A percentile compares a stretch with the other conserved stretches of the same genome.
Evolutionary conservation across 345 rosid species (phyloP).

Genomic region (Firmiana major): DNA sequence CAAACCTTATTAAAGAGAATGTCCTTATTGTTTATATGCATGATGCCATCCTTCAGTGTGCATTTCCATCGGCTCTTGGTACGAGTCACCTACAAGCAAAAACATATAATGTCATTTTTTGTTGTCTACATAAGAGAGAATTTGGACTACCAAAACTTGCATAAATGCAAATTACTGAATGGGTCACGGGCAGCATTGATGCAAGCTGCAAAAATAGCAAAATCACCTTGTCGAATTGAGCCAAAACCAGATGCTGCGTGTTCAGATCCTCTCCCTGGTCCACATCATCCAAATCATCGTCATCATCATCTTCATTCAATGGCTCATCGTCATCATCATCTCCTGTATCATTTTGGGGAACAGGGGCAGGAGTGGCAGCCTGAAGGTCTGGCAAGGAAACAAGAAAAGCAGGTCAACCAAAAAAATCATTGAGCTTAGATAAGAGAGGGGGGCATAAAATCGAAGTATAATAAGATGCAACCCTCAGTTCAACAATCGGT

Average conservation of each 20-base stretch:
- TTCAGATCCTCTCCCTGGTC: conserved; percentile 88
- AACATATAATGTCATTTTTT: not conserved
- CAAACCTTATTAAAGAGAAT: conserved; percentile 89
- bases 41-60: conserved; percentile 88
- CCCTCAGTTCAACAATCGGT: not conserved
- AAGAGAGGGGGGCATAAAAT: not conserved
- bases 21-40: conserved; percentile 95
- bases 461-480: not conserved
- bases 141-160: not conserved
- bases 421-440: not conserved
- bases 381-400: conserved; percentile 52
- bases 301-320: conserved; percentile 86
- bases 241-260: conserved; percentile 92
- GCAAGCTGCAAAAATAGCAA: not conserved
- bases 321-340: conserved; percentile 89
- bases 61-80: conserved; percentile 98
- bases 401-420: conserved; percentile 6
- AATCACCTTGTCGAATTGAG: conserved; percentile 93
- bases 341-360: conserved; percentile 41
- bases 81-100: conserved; percentile 67
- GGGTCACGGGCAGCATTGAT: not conserved
- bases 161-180: not conserved
- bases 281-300: conserved; percentile 70
- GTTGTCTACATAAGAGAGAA: not conserved
- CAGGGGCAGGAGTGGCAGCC: conserved; percentile 70